phyloP scores from a whole-genome alignment of 2,329 filamentous ascomycete species.

The Alternaria incomplexa region DNA sequence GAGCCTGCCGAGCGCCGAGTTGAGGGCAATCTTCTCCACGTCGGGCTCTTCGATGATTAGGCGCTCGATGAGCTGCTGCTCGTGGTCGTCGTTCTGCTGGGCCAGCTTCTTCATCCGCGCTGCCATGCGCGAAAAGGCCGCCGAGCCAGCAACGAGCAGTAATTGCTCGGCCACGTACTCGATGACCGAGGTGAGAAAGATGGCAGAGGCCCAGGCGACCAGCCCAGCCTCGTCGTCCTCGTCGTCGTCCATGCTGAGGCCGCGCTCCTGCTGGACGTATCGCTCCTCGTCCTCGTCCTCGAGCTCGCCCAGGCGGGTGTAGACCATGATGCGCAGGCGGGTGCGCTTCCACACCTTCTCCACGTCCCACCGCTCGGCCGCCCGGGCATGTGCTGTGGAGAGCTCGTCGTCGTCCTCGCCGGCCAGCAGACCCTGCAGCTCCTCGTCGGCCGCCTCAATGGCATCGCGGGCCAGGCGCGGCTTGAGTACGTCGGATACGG shows the following conservation, averaged over 20 bases:
- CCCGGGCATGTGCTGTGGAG: constrained; percentile 31
- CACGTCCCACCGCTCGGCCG: constrained; percentile 76
- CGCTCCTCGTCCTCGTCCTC: constrained; percentile 97
- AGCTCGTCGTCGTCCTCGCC: constrained; percentile 66
- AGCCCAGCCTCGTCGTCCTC: constrained; percentile 50
- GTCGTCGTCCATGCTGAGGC: constrained; percentile 62
- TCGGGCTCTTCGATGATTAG: constrained; percentile 89
- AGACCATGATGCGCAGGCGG: constrained; percentile 94
- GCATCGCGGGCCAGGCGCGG: constrained; percentile 86
- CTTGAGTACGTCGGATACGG: constrained; percentile 86
- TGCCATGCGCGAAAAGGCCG: constrained; percentile 70
- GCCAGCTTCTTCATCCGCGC: constrained; percentile 49
- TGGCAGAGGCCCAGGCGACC: constrained; percentile 89
- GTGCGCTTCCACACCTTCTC: constrained; percentile 94
- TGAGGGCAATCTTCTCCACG: constrained; percentile 90
- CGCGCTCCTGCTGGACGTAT: constrained; percentile 77
- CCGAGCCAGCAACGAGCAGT: constrained; percentile 84
- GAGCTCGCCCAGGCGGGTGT: constrained; percentile 93
- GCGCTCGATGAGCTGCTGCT: constrained; percentile 65
- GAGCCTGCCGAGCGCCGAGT: constrained; percentile 83
- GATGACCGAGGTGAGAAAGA: constrained; percentile 92
- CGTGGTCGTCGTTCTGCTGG: constrained; percentile 51
- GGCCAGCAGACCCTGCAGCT: constrained; percentile 85
- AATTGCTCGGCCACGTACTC: constrained; percentile 94
- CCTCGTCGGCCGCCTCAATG: constrained; percentile 81